A percentile compares a stretch with the other conserved stretches of the same genome.
These are phyloP conservation scores for Funneliformis mosseae DNA, from an alignment of 192 early-diverging fungal species.

Conservation along the genomic window DNA sequence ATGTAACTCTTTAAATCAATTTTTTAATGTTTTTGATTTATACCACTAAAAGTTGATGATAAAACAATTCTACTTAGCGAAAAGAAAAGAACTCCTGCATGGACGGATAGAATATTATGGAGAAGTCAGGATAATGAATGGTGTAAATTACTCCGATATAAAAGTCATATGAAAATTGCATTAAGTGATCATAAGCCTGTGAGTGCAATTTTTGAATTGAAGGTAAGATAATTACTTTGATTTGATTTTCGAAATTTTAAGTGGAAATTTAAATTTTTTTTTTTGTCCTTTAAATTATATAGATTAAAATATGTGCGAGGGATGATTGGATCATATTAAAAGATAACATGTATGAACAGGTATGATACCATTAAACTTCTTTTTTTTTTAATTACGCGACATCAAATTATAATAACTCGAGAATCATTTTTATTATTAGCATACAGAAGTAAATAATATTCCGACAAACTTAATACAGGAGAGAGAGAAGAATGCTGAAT, in stretches of 20 bases:
- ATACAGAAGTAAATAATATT: too few relatives aligned
- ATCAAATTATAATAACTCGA: neutral
- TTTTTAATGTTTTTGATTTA: neutral
- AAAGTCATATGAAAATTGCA: slow-evolving; percentile 61
- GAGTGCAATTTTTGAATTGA: slow-evolving; percentile 62
- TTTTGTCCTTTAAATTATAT: neutral
- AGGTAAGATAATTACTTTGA: slow-evolving; percentile 41
- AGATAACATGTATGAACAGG: neutral
- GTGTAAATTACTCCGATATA: slow-evolving; percentile 56
- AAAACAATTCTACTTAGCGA: slow-evolving; percentile 43
- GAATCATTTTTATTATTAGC: too few relatives aligned
- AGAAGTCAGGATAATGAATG: slow-evolving; percentile 61
- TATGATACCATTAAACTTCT: neutral
- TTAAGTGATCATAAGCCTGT: slow-evolving; percentile 95
- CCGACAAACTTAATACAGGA: too few relatives aligned
- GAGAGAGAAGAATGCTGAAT: too few relatives aligned
- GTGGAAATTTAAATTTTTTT: neutral
- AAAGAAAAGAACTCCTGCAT: slow-evolving; percentile 84
- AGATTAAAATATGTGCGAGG: neutral
- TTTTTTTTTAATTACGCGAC: neutral
- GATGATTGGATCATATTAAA: slow-evolving; percentile 12
- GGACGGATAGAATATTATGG: slow-evolving; percentile 95
- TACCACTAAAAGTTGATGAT: too few relatives aligned
- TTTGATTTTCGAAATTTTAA: too few relatives aligned
- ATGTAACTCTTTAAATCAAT: neutral